Percentiles rank a stretch among this genome's conserved stretches.
These are phyloP conservation scores for Fusarium acutatum DNA, from an alignment of 2,329 filamentous ascomycete genomes.

Conservation along the genomic window DNA sequence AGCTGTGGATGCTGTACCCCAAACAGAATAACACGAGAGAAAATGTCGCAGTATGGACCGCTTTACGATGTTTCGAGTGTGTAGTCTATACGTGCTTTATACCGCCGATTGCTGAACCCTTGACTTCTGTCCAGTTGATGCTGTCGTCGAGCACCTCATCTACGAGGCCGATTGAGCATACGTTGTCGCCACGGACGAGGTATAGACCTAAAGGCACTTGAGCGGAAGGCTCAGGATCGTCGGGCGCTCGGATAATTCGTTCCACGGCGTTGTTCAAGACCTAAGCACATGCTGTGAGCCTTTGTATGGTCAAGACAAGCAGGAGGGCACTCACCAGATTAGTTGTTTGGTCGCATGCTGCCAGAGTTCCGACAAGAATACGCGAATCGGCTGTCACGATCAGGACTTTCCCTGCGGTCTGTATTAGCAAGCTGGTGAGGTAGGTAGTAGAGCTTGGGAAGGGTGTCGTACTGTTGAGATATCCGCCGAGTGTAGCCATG, in stretches of 20 bases:
- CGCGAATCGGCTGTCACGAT: constrained; percentile 93
- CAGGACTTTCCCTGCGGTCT: constrained; percentile 79
- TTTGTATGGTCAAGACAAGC: neutral
- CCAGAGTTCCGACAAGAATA: constrained; percentile 81
- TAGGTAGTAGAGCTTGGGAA: constrained; percentile 5
- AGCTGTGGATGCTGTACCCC: constrained; percentile 28
- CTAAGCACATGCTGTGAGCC: constrained; percentile 48
- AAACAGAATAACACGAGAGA: constrained; percentile 24
- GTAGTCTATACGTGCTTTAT: constrained; percentile 74
- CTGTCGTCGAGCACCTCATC: constrained; percentile 88
- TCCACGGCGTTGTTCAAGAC: constrained; percentile 86
- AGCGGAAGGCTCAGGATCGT: constrained; percentile 82
- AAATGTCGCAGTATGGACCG: neutral
- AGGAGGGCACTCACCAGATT: constrained; percentile 70
- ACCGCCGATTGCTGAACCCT: constrained; percentile 81
- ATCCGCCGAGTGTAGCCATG: constrained; percentile 57
- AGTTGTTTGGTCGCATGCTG: constrained; percentile 89
- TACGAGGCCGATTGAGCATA: constrained; percentile 87
- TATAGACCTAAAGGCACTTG: constrained; percentile 88
- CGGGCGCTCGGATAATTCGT: constrained; percentile 85
- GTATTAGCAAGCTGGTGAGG: constrained; percentile 4
- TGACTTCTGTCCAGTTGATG: constrained; percentile 93
- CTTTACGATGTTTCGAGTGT: neutral
- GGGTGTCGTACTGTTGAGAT: constrained; percentile 52
- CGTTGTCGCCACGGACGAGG: constrained; percentile 92